Percentiles rank a stretch among this genome's conserved stretches.
Conservation (phyloP, 225 moss, liverwort and hornwort genomes). For the Thuidium tamariscinum region DNA sequence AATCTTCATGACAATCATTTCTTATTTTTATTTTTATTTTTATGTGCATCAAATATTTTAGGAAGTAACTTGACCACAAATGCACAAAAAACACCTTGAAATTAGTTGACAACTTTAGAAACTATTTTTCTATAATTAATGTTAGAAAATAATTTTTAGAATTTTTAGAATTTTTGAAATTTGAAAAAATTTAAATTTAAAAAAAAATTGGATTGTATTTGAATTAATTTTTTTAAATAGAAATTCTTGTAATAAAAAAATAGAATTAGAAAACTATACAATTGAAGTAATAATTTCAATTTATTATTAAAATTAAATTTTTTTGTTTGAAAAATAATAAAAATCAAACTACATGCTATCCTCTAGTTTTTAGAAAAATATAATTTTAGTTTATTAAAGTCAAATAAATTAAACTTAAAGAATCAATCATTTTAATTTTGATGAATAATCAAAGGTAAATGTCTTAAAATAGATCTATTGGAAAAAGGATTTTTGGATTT, state of each 20-base stretch:
- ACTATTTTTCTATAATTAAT: not conserved
- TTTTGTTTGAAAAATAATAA: too few relatives aligned
- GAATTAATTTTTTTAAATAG: not conserved
- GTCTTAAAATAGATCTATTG: not conserved
- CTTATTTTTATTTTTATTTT: not conserved
- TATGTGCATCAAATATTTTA: not conserved
- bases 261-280: not conserved
- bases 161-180: too few relatives aligned
- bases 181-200: too few relatives aligned
- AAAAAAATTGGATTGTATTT: too few relatives aligned
- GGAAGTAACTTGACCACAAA: not conserved
- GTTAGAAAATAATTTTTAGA: too few relatives aligned
- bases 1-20: too few relatives aligned
- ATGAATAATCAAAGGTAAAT: not conserved
- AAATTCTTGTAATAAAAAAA: not conserved
- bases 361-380: too few relatives aligned
- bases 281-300: not conserved
- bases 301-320: not conserved
- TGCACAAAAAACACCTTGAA: not conserved
- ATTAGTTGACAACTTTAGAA: rapidly evolving
- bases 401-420: rapidly evolving
- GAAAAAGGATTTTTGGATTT: not conserved
- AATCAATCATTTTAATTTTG: not conserved
- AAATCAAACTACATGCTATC: too few relatives aligned
- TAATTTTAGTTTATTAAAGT: not conserved